A percentile compares a stretch with the other conserved stretches of the same genome.
Conservation (phyloP, 129 eudicot species). For the Tagetes erecta region DNA sequence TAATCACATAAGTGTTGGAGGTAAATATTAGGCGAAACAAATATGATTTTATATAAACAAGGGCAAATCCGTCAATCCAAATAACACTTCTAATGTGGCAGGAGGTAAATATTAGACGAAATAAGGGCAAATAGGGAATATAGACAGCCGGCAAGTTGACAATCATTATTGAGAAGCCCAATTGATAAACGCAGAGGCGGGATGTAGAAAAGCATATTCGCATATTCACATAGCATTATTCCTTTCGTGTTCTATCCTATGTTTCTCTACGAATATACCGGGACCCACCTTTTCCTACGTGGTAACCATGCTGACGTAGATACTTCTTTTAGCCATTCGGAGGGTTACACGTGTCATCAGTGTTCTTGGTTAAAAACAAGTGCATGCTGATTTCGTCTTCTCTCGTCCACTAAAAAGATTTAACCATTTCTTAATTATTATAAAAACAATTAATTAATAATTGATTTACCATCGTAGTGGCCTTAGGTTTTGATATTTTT, state of each 20-base stretch:
- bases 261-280: conserved; percentile 30
- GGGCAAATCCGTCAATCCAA: conserved; percentile 19
- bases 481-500: too few relatives aligned
- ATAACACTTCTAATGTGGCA: background rate
- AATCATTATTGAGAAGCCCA: conserved; percentile 20
- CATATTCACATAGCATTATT: conserved; percentile 27
- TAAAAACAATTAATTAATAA: background rate
- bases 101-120: background rate
- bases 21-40: background rate
- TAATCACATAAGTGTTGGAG: background rate
- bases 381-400: conserved; percentile 6
- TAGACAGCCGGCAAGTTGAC: conserved; percentile 12
- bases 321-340: background rate
- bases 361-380: background rate
- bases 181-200: conserved; percentile 23
- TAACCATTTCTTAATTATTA: background rate
- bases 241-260: conserved; percentile 24
- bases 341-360: background rate
- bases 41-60: background rate
- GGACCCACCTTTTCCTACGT: conserved; percentile 32
- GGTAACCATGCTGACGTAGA: conserved; percentile 28
- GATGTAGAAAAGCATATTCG: conserved; percentile 39
- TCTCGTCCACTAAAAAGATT: conserved; percentile 6
- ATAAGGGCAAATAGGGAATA: conserved; percentile 15
- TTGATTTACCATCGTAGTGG: background rate